Percentiles rank a stretch among this genome's conserved stretches.
These are phyloP conservation scores for Thymus mandschuricus DNA, from an alignment of 257 asterid genomes.

Conservation along the genomic window DNA sequence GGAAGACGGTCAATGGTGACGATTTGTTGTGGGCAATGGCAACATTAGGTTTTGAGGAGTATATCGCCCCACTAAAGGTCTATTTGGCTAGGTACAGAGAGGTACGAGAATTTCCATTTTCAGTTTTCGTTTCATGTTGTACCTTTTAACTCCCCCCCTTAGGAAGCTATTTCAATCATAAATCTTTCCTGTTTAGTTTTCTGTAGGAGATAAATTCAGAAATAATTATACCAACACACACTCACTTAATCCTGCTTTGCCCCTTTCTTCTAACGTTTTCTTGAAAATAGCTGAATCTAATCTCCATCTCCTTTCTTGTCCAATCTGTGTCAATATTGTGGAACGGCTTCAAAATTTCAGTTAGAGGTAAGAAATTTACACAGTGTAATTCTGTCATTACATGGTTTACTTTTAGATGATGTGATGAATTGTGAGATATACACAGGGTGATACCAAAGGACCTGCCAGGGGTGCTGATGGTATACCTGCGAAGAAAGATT, in stretches of 20 bases:
- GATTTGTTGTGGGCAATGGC: constrained; percentile 71
- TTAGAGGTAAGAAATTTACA: constrained; percentile 55
- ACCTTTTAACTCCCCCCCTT: neutral
- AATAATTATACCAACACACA: neutral
- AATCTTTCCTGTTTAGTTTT: neutral
- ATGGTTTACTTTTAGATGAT: constrained; percentile 4
- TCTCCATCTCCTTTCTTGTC: constrained; percentile 16
- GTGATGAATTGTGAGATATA: constrained; percentile 33
- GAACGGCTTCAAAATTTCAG: constrained; percentile 45
- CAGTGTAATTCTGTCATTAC: neutral
- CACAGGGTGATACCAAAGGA: constrained; percentile 69
- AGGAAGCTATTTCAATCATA: constrained; percentile 3
- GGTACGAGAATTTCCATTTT: constrained; percentile 38
- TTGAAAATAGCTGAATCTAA: constrained; percentile 26
- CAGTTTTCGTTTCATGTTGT: neutral
- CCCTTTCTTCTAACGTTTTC: neutral
- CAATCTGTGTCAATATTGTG: constrained; percentile 26
- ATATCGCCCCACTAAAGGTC: constrained; percentile 54
- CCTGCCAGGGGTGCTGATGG: constrained; percentile 64
- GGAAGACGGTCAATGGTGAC: constrained; percentile 69
- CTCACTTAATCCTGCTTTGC: constrained; percentile 8
- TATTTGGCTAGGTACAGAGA: constrained; percentile 67
- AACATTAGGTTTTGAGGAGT: constrained; percentile 69
- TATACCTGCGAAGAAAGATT: constrained; percentile 46
- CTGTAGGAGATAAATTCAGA: neutral